Percentiles rank a stretch among this genome's conserved stretches.
Conservation (phyloP, 139 green algal genomes). For the Chlorella sorokiniana region DNA sequence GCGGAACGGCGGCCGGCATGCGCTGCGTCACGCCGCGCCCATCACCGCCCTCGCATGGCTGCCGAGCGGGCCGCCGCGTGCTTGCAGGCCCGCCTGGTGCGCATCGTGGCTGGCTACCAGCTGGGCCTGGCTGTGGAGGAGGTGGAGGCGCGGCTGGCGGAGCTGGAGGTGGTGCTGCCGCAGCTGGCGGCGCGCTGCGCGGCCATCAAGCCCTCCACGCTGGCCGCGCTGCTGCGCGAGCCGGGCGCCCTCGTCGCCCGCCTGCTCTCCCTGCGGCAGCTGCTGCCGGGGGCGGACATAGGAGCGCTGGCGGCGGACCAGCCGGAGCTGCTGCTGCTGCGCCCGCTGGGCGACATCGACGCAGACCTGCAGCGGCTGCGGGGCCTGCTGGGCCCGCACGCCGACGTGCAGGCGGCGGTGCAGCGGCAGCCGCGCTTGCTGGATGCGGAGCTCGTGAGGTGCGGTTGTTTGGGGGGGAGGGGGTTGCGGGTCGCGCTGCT, state of each 20-base stretch:
- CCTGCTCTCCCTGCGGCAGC: constrained; percentile 21
- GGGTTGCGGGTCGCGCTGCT: no score
- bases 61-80: neutral
- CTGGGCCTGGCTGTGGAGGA: constrained; percentile 27
- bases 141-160: constrained; percentile 16
- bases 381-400: neutral
- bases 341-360: neutral
- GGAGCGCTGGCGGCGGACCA: constrained; percentile 11
- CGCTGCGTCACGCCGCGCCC: neutral
- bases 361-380: neutral
- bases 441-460: constrained; percentile 13
- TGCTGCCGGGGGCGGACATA: constrained; percentile 38
- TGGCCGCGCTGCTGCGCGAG: constrained; percentile 41
- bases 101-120: constrained; percentile 33
- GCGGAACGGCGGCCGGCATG: no score
- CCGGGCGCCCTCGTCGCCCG: constrained; percentile 18
- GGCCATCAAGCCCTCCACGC: constrained; percentile 37
- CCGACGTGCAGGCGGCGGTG: neutral
- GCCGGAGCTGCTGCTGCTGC: constrained; percentile 41
- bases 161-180: constrained; percentile 25
- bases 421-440: constrained; percentile 21
- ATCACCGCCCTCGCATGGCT: neutral
- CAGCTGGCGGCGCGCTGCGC: constrained; percentile 20
- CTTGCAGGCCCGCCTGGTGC: constrained; percentile 42
- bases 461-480: neutral